Conservation (phyloP, 2,329 filamentous ascomycete species). For the Exophiala spinifera region DNA sequence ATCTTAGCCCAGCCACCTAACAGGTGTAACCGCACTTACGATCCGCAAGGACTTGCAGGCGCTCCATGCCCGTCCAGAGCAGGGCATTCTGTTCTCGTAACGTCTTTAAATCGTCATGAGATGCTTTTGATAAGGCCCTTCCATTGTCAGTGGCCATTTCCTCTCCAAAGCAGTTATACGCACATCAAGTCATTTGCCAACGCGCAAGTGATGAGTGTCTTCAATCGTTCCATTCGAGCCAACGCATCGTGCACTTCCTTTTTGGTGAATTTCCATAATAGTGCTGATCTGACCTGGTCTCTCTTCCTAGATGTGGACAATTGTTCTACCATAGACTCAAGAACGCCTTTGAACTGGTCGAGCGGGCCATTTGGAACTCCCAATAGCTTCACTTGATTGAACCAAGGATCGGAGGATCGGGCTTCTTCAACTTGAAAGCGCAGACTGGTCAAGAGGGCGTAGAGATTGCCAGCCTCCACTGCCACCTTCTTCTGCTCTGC, state of each 20-base stretch:
- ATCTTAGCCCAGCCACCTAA: slow-evolving; percentile 4
- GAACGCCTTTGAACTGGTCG: slow-evolving; percentile 31
- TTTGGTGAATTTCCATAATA: slow-evolving; percentile 18
- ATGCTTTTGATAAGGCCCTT: too few species aligned
- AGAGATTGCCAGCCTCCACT: slow-evolving; percentile 27
- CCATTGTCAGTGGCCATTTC: too few species aligned
- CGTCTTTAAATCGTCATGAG: too few species aligned
- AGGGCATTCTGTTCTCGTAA: too few species aligned
- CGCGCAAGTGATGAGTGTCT: too few species aligned
- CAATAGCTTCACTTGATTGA: slow-evolving; percentile 18
- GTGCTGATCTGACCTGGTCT: slow-evolving; percentile 8
- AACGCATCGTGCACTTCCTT: slow-evolving; percentile 12
- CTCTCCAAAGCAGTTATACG: too few species aligned
- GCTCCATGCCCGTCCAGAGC: slow-evolving; percentile 3
- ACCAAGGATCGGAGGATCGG: slow-evolving; percentile 27
- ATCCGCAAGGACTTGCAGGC: slow-evolving; percentile 1
- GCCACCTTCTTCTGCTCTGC: slow-evolving; percentile 27
- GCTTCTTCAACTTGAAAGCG: slow-evolving; percentile 25
- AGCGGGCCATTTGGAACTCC: slow-evolving; percentile 28
- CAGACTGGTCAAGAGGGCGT: slow-evolving; percentile 27
- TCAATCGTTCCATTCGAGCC: too few species aligned
- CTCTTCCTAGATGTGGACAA: slow-evolving; percentile 2
- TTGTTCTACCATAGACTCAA: slow-evolving; percentile 23
- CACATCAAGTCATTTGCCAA: too few species aligned
- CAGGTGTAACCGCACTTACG: background rate